Percentiles rank a stretch among this genome's conserved stretches.
These are phyloP conservation scores for Pseudonitzschia delicatissima DNA, from an alignment of 108 stramenopile genomes.

Conservation along the genomic window DNA sequence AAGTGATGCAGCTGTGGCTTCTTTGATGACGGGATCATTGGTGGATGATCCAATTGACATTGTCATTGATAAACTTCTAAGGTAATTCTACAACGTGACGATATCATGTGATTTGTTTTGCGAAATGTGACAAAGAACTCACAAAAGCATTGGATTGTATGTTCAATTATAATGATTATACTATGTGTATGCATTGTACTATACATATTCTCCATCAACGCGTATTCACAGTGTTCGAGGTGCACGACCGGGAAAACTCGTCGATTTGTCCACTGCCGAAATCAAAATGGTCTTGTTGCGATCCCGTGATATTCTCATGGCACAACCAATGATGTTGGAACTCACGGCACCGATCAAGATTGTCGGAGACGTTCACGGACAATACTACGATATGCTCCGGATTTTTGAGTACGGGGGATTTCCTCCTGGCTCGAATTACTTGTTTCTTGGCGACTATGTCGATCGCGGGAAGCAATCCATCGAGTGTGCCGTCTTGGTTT, in stretches of 20 bases:
- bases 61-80: neutral
- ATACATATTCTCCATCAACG: neutral
- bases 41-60: neutral
- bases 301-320: constrained; percentile 73
- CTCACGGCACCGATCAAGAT: constrained; percentile 85
- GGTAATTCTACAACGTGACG: no score
- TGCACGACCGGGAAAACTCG: constrained; percentile 55
- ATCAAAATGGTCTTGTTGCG: constrained; percentile 66
- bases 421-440: constrained; percentile 66
- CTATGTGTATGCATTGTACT: neutral
- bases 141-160: neutral
- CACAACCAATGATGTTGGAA: constrained; percentile 94
- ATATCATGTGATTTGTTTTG: no score
- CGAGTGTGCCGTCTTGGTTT: constrained; percentile 70
- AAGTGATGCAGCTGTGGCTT: no score
- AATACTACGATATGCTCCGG: constrained; percentile 84
- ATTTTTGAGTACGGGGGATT: constrained; percentile 70
- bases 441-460: constrained; percentile 90
- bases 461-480: constrained; percentile 88
- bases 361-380: constrained; percentile 91
- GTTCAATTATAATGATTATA: neutral
- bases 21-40: no score
- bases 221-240: constrained; percentile 34
- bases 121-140: neutral
- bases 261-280: constrained; percentile 61